A percentile compares a stretch with the other conserved stretches of the same genome.
These are phyloP conservation scores for Nothomitra cinnamomea DNA, from an alignment of 2,329 filamentous ascomycete genomes.

Conservation along the genomic window DNA sequence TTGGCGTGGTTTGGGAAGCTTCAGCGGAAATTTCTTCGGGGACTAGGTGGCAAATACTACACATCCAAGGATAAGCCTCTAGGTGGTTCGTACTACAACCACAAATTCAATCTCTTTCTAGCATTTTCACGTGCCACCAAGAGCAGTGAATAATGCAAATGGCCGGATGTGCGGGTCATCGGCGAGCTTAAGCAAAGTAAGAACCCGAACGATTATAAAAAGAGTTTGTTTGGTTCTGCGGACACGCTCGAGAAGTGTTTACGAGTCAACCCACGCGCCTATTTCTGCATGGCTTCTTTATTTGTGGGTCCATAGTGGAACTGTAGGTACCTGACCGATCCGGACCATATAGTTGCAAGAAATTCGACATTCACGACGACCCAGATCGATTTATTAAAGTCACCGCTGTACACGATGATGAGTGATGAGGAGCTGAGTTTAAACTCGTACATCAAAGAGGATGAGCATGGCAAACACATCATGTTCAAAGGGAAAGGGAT, in stretches of 20 bases:
- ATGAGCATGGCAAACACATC: no score
- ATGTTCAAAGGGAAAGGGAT: no score
- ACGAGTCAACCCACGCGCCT: constrained; percentile 16
- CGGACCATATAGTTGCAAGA: constrained; percentile 16
- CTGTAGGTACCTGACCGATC: constrained; percentile 21
- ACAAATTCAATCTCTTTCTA: background rate
- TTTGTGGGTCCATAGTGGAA: constrained; percentile 14
- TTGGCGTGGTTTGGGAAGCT: no score
- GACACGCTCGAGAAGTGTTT: no score
- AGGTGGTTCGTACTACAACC: background rate
- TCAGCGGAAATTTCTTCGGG: background rate
- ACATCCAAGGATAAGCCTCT: background rate
- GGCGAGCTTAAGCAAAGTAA: constrained; percentile 15
- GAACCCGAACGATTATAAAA: constrained; percentile 16
- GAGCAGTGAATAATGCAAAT: constrained; percentile 5
- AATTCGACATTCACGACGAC: constrained; percentile 18
- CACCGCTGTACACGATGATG: constrained; percentile 18
- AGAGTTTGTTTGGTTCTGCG: constrained; percentile 15
- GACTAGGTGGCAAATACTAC: background rate
- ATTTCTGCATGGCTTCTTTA: constrained; percentile 19
- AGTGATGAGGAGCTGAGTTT: constrained; percentile 18
- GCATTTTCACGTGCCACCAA: background rate
- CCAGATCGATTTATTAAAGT: constrained; percentile 16
- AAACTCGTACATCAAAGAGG: constrained; percentile 15
- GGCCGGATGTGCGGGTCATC: constrained; percentile 7